Conservation (phyloP, 2,329 filamentous ascomycete species). For the Aspergillus thermomutatus region DNA sequence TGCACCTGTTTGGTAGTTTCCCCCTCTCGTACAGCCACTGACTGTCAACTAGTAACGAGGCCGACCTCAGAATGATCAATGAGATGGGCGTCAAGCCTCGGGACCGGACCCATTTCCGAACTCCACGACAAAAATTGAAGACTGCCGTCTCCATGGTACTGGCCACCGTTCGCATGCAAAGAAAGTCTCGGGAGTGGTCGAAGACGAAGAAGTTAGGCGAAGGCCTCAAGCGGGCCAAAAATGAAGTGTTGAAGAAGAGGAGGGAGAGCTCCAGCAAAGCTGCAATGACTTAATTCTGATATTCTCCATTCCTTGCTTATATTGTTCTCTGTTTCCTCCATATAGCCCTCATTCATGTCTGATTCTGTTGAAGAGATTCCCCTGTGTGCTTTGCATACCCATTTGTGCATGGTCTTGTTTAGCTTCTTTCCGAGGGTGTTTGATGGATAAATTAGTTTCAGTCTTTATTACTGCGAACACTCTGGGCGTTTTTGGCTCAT, state of each 20-base stretch:
- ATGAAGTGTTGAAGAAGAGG: conserved; percentile 37
- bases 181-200: conserved; percentile 44
- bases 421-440: not conserved
- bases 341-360: not conserved
- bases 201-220: conserved; percentile 43
- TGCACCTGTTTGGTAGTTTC: conserved; percentile 26
- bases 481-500: not conserved
- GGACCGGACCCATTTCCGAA: conserved; percentile 27
- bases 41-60: conserved; percentile 70
- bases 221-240: conserved; percentile 41
- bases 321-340: conserved; percentile 16
- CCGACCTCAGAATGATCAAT: conserved; percentile 79
- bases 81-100: conserved; percentile 68
- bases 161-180: conserved; percentile 45
- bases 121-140: conserved; percentile 41
- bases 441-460: not conserved
- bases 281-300: conserved; percentile 6
- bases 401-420: not conserved
- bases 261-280: conserved; percentile 30
- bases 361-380: not conserved
- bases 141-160: conserved; percentile 42
- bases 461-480: not conserved
- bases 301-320: not conserved
- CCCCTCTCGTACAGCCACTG: not conserved
- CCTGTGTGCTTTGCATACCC: not conserved